Evolutionary conservation across 179 eudicot genomes (phyloP).

Genomic region (Patellifolia procumbens): DNA sequence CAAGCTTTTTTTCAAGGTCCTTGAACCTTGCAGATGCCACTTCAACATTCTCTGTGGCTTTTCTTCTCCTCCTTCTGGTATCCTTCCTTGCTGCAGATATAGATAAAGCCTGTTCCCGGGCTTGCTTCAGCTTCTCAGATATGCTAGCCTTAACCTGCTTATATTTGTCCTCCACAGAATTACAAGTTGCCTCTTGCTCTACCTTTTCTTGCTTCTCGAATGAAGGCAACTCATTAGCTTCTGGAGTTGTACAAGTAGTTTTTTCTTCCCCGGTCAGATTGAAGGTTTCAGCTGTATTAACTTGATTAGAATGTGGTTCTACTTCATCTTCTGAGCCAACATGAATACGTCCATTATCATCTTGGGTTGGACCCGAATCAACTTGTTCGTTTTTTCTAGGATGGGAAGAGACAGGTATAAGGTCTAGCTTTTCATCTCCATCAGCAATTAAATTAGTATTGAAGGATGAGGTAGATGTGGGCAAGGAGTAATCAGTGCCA

Average conservation of each 20-base stretch:
- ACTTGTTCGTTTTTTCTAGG: conserved; percentile 14
- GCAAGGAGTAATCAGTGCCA: conserved; percentile 19
- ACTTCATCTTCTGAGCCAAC: conserved; percentile 2
- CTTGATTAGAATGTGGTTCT: conserved; percentile 17
- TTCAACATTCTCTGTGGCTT: conserved; percentile 54
- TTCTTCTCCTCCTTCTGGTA: conserved; percentile 55
- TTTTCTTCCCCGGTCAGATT: conserved; percentile 13
- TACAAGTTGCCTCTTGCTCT: conserved; percentile 17
- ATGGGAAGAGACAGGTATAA: conserved; percentile 7
- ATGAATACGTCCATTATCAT: conserved; percentile 21
- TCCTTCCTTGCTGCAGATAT: conserved; percentile 61
- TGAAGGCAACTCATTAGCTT: conserved; percentile 21
- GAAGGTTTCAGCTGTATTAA: conserved; percentile 16
- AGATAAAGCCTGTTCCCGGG: conserved; percentile 40
- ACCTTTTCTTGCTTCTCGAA: conserved; percentile 28
- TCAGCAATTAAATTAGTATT: conserved; percentile 14
- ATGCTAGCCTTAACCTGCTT: conserved; percentile 48
- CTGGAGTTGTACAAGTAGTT: conserved; percentile 15
- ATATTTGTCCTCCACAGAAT: conserved; percentile 43
- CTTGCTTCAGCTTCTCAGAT: conserved; percentile 46
- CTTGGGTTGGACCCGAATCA: conserved; percentile 18
- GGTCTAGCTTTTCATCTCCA: conserved; percentile 26
- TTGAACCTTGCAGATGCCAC: conserved; percentile 47
- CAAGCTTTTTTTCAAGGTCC: conserved; percentile 67
- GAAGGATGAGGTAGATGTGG: conserved; percentile 7